Base-by-base conservation (phyloP, 306 rosid species). In the Cicer pinnatifidum region DNA sequence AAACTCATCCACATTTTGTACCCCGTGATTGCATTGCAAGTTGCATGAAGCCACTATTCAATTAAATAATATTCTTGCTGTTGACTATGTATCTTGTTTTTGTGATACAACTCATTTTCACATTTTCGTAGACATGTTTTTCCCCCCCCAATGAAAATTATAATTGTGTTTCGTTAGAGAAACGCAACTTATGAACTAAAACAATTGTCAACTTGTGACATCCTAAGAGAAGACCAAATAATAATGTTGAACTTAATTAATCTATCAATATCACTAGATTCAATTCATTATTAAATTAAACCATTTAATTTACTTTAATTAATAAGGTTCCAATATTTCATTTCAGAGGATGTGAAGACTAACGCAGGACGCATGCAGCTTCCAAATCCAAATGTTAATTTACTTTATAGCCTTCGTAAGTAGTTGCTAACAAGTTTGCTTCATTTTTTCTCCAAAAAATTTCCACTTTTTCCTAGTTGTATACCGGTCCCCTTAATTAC, bases 91-190 rank as follows among this genome's bases (percentile, higher is more conserved):
- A 11, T 1, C 8, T 5, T 23, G 4, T 35, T 59, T 60, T 15
- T 37, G 46, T 19, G 7, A 43, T 65, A 65, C 71, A 65, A 43
- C 71, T 65, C 52, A 65, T 65, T 65, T 65, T 44, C 71, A 65
- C 38, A 44, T 65, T 43, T 17, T 43, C 53, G 39, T 65, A 17
- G 7, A 41, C 37, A 0, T 64, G 23, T 40, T 41, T 17, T 17
- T 7, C 7, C 5, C 6, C n/a, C 1, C 59, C 28, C 19, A 65
- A 43, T 16, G 37, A 17, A 50, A 43, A 43, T 65, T 64, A 40
- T 10, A 15, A 10, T 41, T 11, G 8, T 9, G 69, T 64, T 65
- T 43, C 70, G 37, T 64, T 5, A 64, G 51, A 40, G 15, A 40
- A 64, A 64, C 70, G 52, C 16, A 17, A 64, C 37, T 64, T 41